Base-by-base conservation (phyloP, 306 rosid genomes). In the Cyclanthera cordifolia region DNA sequence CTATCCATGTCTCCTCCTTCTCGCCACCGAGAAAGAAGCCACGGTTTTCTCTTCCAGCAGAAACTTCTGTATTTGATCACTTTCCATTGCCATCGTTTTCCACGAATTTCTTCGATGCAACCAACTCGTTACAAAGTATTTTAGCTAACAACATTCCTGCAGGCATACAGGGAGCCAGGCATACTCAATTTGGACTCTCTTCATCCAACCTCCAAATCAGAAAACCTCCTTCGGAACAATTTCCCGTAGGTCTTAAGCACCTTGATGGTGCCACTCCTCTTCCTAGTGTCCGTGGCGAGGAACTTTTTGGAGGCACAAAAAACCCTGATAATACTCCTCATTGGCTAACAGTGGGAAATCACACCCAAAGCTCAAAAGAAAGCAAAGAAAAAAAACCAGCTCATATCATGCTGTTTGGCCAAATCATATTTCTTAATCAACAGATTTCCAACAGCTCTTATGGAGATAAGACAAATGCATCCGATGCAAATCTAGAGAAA, bases 121-220 rank as follows among this genome's bases (percentile, higher is more conserved):
- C 75, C 64, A 81, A 77, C 80, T 57, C 87, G 69, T 74, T 88
- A 3, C 71, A 74, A 69, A 75, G 78, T 67, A 57, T 87, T 70
- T 77, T 82, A 5, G 25, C 17, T 63, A 80, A 81, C 66, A 72
- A 67, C 39, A 79, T 76, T 78, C 78, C 87, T 70, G 83, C 90
- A 78, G 84, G 97, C 96, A 86, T 94, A 83, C 97, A 94, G 99
- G 99, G 96, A 94, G 96, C 97, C 99, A 94, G 99, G 99, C 99
- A 94, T 83, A 81, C 86, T 84, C 96, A 81, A 79, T 80, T 83
- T 74, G 93, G 85, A 79, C 81, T 75, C 77, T 77, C 90, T 75
- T 78, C 89, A 34, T 73, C 80, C n/a, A 85, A 86, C 76, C 73
- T 86, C 73, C 91, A 77, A 68, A 71, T 77, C 77, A 79, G 71